phyloP scores from a whole-genome alignment of 129 eudicot species.

The Oenanthe sinensis region DNA sequence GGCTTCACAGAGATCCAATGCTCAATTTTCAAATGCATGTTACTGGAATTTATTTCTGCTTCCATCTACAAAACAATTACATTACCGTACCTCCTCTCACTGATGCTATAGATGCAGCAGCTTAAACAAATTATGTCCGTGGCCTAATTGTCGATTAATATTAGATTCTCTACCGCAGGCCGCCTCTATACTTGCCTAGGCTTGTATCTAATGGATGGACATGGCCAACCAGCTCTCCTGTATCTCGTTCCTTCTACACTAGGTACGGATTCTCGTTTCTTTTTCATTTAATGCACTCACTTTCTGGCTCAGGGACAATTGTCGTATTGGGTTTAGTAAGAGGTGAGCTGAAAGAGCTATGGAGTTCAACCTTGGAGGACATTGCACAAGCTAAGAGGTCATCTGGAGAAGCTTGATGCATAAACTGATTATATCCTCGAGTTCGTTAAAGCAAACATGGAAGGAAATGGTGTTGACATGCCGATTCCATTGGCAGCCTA shows the following conservation, averaged over 20 bases:
- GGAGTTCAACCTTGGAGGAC: constrained; percentile 38
- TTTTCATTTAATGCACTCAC: neutral
- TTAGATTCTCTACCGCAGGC: constrained; percentile 34
- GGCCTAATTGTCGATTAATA: neutral
- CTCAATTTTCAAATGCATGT: neutral
- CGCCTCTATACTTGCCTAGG: constrained; percentile 53
- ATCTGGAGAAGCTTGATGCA: too few relatives aligned
- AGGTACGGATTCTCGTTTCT: constrained; percentile 42
- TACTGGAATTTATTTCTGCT: neutral
- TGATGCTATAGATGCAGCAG: neutral
- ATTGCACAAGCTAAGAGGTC: constrained; percentile 25
- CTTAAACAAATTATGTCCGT: neutral
- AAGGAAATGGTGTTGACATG: too few relatives aligned
- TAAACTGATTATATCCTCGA: neutral
- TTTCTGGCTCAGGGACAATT: constrained; percentile 44
- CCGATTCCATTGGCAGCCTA: neutral
- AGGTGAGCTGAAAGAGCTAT: constrained; percentile 69
- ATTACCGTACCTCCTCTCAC: too few relatives aligned
- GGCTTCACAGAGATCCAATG: neutral
- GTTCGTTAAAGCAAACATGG: neutral
- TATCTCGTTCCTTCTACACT: constrained; percentile 92
- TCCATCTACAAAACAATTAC: neutral
- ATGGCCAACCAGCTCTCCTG: constrained; percentile 95
- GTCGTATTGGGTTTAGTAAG: constrained; percentile 55
- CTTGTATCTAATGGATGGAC: constrained; percentile 81